Base-by-base conservation (phyloP, 495 filamentous ascomycete genomes). In the Penicillium simplicissimum region DNA sequence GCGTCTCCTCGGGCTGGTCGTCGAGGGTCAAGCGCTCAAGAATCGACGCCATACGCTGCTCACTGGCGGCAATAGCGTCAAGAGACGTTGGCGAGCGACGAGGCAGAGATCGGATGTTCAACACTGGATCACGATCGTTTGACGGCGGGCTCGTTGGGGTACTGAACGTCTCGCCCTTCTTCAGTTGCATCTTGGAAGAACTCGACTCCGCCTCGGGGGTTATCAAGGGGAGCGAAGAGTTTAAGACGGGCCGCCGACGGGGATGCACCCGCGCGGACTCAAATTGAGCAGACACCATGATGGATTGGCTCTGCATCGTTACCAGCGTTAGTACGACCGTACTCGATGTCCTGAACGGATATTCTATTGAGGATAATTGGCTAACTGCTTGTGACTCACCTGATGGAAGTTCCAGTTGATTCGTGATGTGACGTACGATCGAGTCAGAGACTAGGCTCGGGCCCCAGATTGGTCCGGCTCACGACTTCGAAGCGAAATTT, bases 101-200 rank as follows among this genome's bases (percentile, higher is more conserved):
- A 59, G 81, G 81, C 56, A 84, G 68, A 35, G 74, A 75, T 13
- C 76, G 79, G 47, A 84, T 67, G 57, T 69, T 71, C 38, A 82
- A 33, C 11, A 81, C 64, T 7, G 78, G 79, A 57, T 82, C 77
- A 60, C 72, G 69, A 40, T 78, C 76, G 49, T 59, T 65, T 8
- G 74, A 70, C 8, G 75, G 74, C 35, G 81, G 71, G 21, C 74
- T 72, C 6, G 71, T 78, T 14, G 81, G 74, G 7, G 80, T 72
- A 60, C 82, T 74, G 54, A 84, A 85, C 23, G 82, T 85, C 52
- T 82, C 76, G 64, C 79, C 79, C 69, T 83, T 84, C 61, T 67
- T 74, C 59, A 85, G 61, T 10, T 67, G 67, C 59, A 74, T 70
- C 49, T 69, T 70, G 53, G 69, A 61, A 13, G 66, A 57, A 17